Percentiles rank a stretch among this genome's conserved stretches.
These are phyloP conservation scores for Colletotrichum liaoningense DNA, from an alignment of 2,329 filamentous ascomycete genomes.

Conservation along the genomic window DNA sequence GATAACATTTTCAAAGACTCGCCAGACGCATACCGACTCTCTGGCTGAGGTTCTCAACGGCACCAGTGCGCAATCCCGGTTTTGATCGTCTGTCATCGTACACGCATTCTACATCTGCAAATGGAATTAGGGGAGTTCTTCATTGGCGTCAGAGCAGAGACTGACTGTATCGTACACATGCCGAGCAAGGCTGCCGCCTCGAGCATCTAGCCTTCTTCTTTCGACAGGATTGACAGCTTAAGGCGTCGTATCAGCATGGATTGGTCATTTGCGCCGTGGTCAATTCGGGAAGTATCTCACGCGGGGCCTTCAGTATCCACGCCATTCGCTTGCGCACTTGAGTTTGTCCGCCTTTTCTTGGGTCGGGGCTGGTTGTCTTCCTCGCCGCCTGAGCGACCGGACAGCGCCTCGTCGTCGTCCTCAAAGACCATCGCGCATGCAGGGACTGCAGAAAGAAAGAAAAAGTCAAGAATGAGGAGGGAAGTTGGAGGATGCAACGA, in stretches of 20 bases:
- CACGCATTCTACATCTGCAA: conserved; percentile 42
- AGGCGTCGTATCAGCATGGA: conserved; percentile 1
- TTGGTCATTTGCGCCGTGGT: no score
- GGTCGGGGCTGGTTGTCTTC: conserved; percentile 9
- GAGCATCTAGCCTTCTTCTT: conserved; percentile 58
- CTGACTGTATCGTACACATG: conserved; percentile 49
- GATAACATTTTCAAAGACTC: background rate
- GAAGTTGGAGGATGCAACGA: background rate
- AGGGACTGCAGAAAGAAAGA: background rate
- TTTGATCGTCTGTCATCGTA: conserved; percentile 48
- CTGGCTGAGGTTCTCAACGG: conserved; percentile 48
- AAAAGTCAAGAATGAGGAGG: background rate
- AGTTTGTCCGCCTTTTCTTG: conserved; percentile 16
- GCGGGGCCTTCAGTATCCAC: conserved; percentile 13
- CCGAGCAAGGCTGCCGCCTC: conserved; percentile 54
- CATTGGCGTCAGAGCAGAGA: background rate
- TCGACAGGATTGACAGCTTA: conserved; percentile 53
- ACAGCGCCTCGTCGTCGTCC: conserved; percentile 16
- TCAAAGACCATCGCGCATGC: background rate
- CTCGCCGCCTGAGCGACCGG: conserved; percentile 17
- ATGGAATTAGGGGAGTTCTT: background rate
- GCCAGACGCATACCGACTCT: conserved; percentile 33
- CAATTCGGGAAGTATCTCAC: background rate
- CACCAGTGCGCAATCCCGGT: conserved; percentile 47
- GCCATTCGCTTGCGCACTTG: conserved; percentile 1